Evolutionary conservation across 2,329 filamentous ascomycete species (phyloP), one percentile per base, ranked within the genome.

Genomic region (Calonectria crousiana): DNA sequence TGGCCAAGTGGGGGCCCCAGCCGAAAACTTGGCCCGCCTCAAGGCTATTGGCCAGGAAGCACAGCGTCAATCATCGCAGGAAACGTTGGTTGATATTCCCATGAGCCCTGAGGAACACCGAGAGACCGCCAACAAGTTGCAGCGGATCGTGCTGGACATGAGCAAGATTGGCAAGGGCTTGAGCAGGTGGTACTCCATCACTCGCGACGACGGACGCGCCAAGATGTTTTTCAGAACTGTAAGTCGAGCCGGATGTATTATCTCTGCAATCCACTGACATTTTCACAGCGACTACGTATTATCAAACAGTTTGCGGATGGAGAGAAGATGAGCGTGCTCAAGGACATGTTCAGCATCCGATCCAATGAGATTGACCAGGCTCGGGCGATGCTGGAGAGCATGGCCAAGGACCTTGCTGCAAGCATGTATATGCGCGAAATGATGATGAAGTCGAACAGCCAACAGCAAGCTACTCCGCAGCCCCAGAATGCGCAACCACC

Each of bases 221-320:
- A 87, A 84, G 76, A 85, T 87, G 83, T 91, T 90, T 75, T 90
- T 91, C 83, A 86, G 86, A 78, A 85, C 85, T 75, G 89, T 91
- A 84, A 85, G 89, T 86, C 18, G 18, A 26, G 26, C 18, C 2
- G 3, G 13, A 20, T 30, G 28, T 14, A 10, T 52, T 3, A 32
- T 11, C 28, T 16, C n/a, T 20, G 30, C 49, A 11, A 23, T 49
- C 20, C 64, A 75, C 85, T 89, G 81, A 89, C 80, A 49, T 72
- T 4, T 41, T 51, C 11, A 51, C 78, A 92, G 90, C 89, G 90
- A 73, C 82, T 86, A 34, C 89, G 89, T 14, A 84, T 92, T 38
- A 77, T 86, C 0, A 87, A 86, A 56, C 91, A 93, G 78, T 92
- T 91, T 74, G 79, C 81, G 6, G 88, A 91, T 71, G 87, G 86